These are phyloP conservation scores for Schizonepeta tenuifolia DNA, from an alignment of 257 asterid species.

Conservation along the genomic window DNA sequence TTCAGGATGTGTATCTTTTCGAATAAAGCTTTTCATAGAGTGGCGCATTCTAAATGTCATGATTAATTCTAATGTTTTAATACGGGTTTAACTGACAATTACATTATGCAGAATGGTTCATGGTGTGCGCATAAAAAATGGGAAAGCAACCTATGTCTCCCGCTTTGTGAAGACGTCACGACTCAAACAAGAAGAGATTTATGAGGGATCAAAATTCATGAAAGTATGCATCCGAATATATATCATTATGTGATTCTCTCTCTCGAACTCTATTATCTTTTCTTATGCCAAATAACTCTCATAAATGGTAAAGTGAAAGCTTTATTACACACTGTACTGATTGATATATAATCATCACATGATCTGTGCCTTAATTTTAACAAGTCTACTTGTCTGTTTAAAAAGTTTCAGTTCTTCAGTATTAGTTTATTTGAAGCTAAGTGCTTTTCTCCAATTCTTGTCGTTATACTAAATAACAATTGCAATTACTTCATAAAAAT, in stretches of 20 bases:
- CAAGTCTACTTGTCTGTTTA: background rate
- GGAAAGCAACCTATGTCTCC: constrained; percentile 89
- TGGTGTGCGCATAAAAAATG: constrained; percentile 88
- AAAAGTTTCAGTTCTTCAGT: background rate
- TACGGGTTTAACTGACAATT: constrained; percentile 16
- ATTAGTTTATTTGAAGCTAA: background rate
- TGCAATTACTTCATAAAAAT: background rate
- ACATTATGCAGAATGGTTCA: constrained; percentile 78
- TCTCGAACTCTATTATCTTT: constrained; percentile 24
- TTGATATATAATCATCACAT: background rate
- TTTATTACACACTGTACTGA: background rate
- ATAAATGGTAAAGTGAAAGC: background rate
- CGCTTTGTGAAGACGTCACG: constrained; percentile 88
- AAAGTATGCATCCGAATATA: constrained; percentile 51
- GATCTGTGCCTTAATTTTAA: background rate
- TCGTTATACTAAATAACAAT: background rate
- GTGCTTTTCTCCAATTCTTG: background rate
- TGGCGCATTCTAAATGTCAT: constrained; percentile 10
- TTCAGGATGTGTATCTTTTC: constrained; percentile 30
- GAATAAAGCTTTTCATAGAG: background rate
- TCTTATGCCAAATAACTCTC: background rate
- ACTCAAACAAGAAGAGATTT: constrained; percentile 84
- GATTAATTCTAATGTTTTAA: constrained; percentile 8
- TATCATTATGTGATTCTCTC: constrained; percentile 5
- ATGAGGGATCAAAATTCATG: constrained; percentile 80